A percentile compares a stretch with the other conserved stretches of the same genome.
These are phyloP conservation scores for Chaetoscypha palmicola DNA, from an alignment of 2,329 filamentous ascomycete genomes.

Conservation along the genomic window DNA sequence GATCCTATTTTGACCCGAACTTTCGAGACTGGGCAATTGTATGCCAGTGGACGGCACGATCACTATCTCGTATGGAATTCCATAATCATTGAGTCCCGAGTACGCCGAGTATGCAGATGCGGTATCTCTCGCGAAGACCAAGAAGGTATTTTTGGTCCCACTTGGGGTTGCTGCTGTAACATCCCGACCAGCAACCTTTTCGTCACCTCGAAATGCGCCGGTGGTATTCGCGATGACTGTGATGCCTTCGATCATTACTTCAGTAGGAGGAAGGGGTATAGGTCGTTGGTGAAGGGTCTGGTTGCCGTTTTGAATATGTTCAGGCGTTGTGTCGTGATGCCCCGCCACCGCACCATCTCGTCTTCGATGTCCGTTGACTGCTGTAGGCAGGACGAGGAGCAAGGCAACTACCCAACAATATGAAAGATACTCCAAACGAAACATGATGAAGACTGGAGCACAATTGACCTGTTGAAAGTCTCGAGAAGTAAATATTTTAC, in stretches of 20 bases:
- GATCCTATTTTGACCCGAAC: conserved; percentile 6
- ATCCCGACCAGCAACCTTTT: conserved; percentile 1
- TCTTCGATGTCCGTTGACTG: background rate
- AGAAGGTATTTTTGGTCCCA: conserved; percentile 38
- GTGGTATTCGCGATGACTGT: conserved; percentile 4
- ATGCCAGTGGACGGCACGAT: conserved; percentile 45
- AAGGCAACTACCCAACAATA: background rate
- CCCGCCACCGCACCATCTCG: background rate
- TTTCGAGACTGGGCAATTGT: conserved; percentile 29
- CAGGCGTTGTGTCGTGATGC: background rate
- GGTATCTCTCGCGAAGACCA: conserved; percentile 48
- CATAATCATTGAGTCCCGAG: conserved; percentile 51
- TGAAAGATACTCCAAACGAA: background rate
- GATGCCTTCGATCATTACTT: background rate
- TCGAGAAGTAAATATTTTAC: too few species aligned
- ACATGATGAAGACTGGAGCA: background rate
- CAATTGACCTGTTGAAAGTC: too few species aligned
- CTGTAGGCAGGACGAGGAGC: background rate
- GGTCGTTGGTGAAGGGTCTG: conserved; percentile 4
- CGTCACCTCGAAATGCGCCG: background rate
- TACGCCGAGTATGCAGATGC: conserved; percentile 42
- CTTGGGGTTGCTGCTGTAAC: background rate
- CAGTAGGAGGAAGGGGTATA: background rate
- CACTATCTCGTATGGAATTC: conserved; percentile 50
- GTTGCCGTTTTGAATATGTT: background rate